Percentiles rank a stretch among this genome's conserved stretches.
phyloP scores from a whole-genome alignment of 2,329 filamentous ascomycete genomes.

The Monilinia fructigena region DNA sequence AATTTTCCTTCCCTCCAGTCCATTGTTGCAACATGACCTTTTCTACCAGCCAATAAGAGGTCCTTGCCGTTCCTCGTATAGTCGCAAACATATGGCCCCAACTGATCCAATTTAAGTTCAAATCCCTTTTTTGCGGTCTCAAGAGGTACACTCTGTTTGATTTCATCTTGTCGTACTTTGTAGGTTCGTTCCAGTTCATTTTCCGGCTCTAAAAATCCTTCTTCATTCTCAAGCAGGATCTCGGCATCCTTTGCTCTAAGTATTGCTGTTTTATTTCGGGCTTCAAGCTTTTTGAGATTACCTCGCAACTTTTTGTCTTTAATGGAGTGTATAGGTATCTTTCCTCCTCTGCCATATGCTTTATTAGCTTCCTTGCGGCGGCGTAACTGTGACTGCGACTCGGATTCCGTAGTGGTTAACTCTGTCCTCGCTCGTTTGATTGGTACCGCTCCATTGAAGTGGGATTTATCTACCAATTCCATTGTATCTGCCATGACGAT shows the following conservation, averaged over 20 bases:
- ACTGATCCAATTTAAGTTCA: constrained; percentile 75
- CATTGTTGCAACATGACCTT: constrained; percentile 94
- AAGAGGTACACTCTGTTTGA: constrained; percentile 69
- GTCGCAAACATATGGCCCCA: constrained; percentile 86
- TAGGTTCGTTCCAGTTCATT: constrained; percentile 87
- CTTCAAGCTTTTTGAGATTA: constrained; percentile 75
- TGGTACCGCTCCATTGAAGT: constrained; percentile 53
- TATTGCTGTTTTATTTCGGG: constrained; percentile 77
- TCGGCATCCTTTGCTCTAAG: constrained; percentile 91
- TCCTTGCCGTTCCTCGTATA: constrained; percentile 89
- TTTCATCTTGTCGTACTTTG: constrained; percentile 86
- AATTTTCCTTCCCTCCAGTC: constrained; percentile 93
- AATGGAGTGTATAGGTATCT: constrained; percentile 68
- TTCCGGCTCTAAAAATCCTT: constrained; percentile 86
- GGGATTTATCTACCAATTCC: constrained; percentile 25
- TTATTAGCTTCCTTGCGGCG: constrained; percentile 64
- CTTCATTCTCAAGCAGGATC: constrained; percentile 83
- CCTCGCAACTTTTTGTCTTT: constrained; percentile 87
- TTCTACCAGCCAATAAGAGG: constrained; percentile 80
- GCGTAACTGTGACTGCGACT: constrained; percentile 41
- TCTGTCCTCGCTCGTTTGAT: constrained; percentile 52
- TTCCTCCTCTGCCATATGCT: constrained; percentile 80
- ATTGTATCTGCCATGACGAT: constrained; percentile 27
- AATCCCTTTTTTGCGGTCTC: constrained; percentile 92
- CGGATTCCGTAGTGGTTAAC: constrained; percentile 41